These are phyloP conservation scores for Penicillium decumbens DNA, from an alignment of 2,329 filamentous ascomycete genomes.

Conservation along the genomic window DNA sequence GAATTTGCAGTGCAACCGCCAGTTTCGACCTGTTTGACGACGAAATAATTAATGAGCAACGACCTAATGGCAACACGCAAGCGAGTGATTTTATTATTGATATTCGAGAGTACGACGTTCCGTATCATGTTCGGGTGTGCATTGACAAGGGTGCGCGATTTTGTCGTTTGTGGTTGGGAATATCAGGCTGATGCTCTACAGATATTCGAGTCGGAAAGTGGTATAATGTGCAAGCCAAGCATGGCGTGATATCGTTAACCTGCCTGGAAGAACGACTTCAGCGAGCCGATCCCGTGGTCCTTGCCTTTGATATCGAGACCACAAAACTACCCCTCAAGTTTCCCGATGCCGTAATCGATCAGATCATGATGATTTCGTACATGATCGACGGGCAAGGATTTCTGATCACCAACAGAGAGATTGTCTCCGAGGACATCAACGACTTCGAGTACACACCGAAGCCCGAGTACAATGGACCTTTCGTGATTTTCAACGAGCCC, in stretches of 20 bases:
- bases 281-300: conserved; percentile 91
- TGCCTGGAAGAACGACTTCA: conserved; percentile 83
- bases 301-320: conserved; percentile 99
- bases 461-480: conserved; percentile 89
- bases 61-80: conserved; percentile 73
- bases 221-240: conserved; percentile 93
- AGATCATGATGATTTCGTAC: conserved; percentile 99
- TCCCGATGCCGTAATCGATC: conserved; percentile 87
- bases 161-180: not conserved
- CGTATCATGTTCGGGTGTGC: conserved; percentile 97
- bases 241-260: conserved; percentile 76
- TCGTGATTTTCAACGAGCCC: conserved; percentile 97
- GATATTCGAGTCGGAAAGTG: conserved; percentile 95
- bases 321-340: conserved; percentile 95
- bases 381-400: conserved; percentile 99
- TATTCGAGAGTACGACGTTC: conserved; percentile 98
- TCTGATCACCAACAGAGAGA: conserved; percentile 94
- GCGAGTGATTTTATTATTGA: conserved; percentile 97
- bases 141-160: conserved; percentile 72
- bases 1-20: conserved; percentile 59
- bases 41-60: conserved; percentile 76
- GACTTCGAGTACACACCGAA: conserved; percentile 99
- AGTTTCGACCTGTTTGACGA: conserved; percentile 94
- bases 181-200: conserved; percentile 37
- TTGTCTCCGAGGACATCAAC: conserved; percentile 92